Conservation (phyloP, 2,329 filamentous ascomycete species). For the Aspergillus cejpii region DNA sequence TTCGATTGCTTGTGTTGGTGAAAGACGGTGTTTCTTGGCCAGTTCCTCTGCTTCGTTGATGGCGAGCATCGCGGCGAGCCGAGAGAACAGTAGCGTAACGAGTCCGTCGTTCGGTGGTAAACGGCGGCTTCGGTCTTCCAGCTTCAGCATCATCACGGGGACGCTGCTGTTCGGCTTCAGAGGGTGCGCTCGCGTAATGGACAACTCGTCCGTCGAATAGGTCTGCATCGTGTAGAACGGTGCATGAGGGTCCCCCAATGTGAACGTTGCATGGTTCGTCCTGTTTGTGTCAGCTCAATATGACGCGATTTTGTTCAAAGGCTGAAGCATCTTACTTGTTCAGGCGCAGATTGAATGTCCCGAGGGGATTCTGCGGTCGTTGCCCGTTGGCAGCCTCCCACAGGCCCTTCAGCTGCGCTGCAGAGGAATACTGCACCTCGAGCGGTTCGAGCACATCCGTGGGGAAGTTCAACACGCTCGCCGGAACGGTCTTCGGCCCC, state of each 20-base stretch:
- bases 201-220: constrained; percentile 38
- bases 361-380: constrained; percentile 26
- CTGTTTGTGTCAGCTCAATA: constrained; percentile 23
- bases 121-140: constrained; percentile 36
- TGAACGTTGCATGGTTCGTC: constrained; percentile 38
- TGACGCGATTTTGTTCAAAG: not conserved
- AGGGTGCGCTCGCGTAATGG: constrained; percentile 39
- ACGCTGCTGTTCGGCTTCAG: constrained; percentile 35
- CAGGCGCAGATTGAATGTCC: constrained; percentile 37
- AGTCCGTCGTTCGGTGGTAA: constrained; percentile 39
- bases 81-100: constrained; percentile 43
- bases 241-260: constrained; percentile 37
- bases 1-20: constrained; percentile 37
- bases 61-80: constrained; percentile 45
- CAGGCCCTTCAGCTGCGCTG: constrained; percentile 35
- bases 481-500: constrained; percentile 39
- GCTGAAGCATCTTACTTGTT: constrained; percentile 29
- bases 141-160: constrained; percentile 40
- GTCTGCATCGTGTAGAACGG: constrained; percentile 44
- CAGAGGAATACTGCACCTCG: constrained; percentile 34
- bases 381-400: constrained; percentile 46
- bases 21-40: constrained; percentile 36
- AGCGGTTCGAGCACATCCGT: constrained; percentile 30
- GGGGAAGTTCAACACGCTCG: constrained; percentile 40
- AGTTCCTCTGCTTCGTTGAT: constrained; percentile 42